These are phyloP conservation scores for Boletellus ananas DNA, from an alignment of 768 basidiomycete genomes.

Conservation along the genomic window DNA sequence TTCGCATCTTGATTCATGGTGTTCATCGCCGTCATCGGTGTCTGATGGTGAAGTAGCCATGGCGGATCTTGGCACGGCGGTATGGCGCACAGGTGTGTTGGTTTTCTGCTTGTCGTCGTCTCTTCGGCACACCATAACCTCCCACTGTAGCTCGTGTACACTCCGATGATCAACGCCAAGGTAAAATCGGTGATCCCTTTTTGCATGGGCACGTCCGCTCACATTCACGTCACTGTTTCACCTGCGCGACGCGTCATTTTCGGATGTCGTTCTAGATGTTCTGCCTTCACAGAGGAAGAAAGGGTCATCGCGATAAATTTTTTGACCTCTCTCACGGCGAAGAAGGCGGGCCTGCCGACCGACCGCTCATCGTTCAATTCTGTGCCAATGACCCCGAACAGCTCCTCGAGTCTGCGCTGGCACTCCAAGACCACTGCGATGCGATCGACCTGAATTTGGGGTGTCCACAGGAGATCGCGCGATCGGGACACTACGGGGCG, in stretches of 20 bases:
- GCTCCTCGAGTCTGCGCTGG: conserved; percentile 72
- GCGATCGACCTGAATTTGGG: conserved; percentile 94
- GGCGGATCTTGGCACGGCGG: conserved; percentile 77
- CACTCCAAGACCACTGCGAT: conserved; percentile 78
- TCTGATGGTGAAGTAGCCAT: conserved; percentile 57
- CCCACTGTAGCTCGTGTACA: conserved; percentile 69
- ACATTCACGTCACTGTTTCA: background rate
- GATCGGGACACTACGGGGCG: conserved; percentile 79
- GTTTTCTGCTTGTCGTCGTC: background rate
- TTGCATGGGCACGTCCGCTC: background rate
- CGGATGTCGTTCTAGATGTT: conserved; percentile 50
- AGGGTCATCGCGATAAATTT: conserved; percentile 52
- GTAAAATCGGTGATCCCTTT: conserved; percentile 30
- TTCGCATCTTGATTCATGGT: background rate
- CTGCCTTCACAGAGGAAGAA: conserved; percentile 33
- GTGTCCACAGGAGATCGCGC: conserved; percentile 94
- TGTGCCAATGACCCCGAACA: conserved; percentile 85
- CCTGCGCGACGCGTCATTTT: no score
- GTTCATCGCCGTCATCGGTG: background rate
- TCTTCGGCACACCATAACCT: background rate
- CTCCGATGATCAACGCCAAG: conserved; percentile 98
- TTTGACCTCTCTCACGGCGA: conserved; percentile 73
- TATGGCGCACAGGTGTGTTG: conserved; percentile 71
- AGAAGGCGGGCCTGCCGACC: conserved; percentile 73
- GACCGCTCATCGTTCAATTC: conserved; percentile 90